These are phyloP conservation scores for Cryoendolithus antarcticus DNA, from an alignment of 2,329 filamentous ascomycete genomes.

Conservation along the genomic window DNA sequence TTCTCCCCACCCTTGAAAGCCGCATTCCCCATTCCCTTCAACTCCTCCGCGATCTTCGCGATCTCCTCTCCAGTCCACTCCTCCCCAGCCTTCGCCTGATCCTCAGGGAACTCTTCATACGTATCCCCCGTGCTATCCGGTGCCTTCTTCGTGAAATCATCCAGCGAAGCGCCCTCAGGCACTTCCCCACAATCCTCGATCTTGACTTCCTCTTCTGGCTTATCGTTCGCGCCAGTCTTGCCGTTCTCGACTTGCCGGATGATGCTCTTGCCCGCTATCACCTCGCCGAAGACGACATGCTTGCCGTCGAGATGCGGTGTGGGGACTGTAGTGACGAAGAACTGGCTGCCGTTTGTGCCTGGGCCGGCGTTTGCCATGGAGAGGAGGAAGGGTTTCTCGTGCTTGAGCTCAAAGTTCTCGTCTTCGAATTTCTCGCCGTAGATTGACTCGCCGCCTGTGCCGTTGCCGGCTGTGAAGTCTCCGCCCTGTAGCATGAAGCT, in stretches of 20 bases:
- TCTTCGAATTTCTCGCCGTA: conserved; percentile 96
- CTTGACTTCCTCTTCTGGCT: conserved; percentile 58
- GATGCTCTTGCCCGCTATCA: conserved; percentile 82
- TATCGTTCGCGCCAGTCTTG: conserved; percentile 61
- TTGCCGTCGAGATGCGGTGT: conserved; percentile 92
- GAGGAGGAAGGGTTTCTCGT: conserved; percentile 83
- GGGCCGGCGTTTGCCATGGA: conserved; percentile 98
- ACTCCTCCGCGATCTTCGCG: conserved; percentile 65
- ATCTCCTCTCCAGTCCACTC: conserved; percentile 56
- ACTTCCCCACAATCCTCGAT: conserved; percentile 82
- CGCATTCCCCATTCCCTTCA: conserved; percentile 86
- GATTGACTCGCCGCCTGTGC: conserved; percentile 92
- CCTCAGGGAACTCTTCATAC: conserved; percentile 93
- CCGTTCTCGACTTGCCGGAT: conserved; percentile 84
- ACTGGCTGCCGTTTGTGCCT: conserved; percentile 91
- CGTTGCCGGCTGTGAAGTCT: conserved; percentile 90
- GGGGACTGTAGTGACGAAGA: conserved; percentile 93
- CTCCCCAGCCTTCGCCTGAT: conserved; percentile 45
- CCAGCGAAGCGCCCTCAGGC: conserved; percentile 52
- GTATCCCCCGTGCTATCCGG: conserved; percentile 76
- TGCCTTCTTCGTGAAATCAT: conserved; percentile 52
- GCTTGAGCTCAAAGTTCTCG: conserved; percentile 87
- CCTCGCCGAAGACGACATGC: conserved; percentile 94
- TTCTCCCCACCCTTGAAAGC: conserved; percentile 75
- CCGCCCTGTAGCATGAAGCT: conserved; percentile 98